phyloP scores from a whole-genome alignment of 2,329 filamentous ascomycete species.

The Zymoseptoria pseudotritici region DNA sequence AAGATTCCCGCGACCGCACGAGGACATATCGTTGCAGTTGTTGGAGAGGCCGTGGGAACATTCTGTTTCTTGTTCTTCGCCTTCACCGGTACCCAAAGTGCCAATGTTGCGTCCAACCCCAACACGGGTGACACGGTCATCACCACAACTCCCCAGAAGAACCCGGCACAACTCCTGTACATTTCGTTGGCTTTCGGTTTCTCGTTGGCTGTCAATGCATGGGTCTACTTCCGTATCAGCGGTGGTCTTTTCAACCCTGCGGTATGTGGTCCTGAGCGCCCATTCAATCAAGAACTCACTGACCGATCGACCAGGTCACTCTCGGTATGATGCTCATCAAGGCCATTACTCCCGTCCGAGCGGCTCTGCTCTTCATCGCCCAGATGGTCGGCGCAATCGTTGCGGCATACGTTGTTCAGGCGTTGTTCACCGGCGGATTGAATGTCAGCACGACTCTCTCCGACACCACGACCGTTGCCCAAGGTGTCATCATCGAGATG shows the following conservation, averaged over 20 bases:
- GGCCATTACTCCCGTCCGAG: constrained; percentile 15
- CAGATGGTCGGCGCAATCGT: constrained; percentile 24
- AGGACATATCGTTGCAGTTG: constrained; percentile 22
- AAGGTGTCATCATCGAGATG: constrained; percentile 30
- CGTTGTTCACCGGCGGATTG: constrained; percentile 22
- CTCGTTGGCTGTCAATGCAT: constrained; percentile 32
- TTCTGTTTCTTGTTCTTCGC: constrained; percentile 36
- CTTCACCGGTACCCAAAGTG: constrained; percentile 28
- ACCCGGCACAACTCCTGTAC: constrained; percentile 17
- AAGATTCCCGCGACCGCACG: constrained; percentile 22
- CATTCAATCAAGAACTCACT: neutral
- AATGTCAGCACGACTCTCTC: constrained; percentile 19
- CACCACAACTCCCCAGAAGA: constrained; percentile 15
- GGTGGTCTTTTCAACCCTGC: constrained; percentile 22
- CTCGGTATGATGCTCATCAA: constrained; percentile 20
- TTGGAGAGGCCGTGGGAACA: constrained; percentile 33
- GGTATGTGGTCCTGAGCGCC: constrained; percentile 3
- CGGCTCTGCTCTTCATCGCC: constrained; percentile 16
- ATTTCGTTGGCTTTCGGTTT: constrained; percentile 19
- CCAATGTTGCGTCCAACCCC: neutral
- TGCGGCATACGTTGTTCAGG: constrained; percentile 22
- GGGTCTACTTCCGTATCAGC: constrained; percentile 25
- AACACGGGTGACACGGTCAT: neutral
- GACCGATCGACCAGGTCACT: constrained; percentile 3
- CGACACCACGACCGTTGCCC: constrained; percentile 17